A percentile compares a stretch with the other conserved stretches of the same genome.
These are phyloP conservation scores for Elongisporangium senticosum DNA, from an alignment of 352 stramenopile species.

Conservation along the genomic window DNA sequence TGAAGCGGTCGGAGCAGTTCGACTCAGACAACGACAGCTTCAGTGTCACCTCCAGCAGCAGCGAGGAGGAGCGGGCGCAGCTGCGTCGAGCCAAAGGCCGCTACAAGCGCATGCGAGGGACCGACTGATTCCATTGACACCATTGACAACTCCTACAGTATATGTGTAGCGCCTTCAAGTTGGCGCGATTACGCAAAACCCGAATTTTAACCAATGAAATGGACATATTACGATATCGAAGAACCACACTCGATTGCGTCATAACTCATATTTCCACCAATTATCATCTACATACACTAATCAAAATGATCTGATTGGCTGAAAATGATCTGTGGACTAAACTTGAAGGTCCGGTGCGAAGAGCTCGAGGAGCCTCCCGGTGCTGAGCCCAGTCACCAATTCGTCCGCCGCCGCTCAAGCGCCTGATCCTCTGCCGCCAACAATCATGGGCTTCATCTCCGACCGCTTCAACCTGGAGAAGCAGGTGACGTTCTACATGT, in stretches of 20 bases:
- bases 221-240: neutral
- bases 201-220: neutral
- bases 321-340: neutral
- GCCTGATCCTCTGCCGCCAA: neutral
- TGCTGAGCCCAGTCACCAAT: neutral
- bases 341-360: neutral
- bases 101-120: neutral
- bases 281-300: neutral
- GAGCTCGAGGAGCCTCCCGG: neutral
- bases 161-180: neutral
- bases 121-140: neutral
- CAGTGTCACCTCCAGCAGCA: neutral
- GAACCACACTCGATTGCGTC: neutral
- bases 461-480: slow-evolving; percentile 79
- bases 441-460: slow-evolving; percentile 25
- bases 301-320: neutral
- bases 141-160: no score
- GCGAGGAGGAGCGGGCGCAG: neutral
- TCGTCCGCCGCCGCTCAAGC: neutral
- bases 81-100: neutral
- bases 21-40: neutral
- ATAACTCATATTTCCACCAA: neutral
- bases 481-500: slow-evolving; percentile 80
- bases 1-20: neutral
- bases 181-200: neutral